Evolutionary conservation across 2,329 filamentous ascomycete genomes (phyloP).

Genomic region (Sporothrix schenckii): DNA sequence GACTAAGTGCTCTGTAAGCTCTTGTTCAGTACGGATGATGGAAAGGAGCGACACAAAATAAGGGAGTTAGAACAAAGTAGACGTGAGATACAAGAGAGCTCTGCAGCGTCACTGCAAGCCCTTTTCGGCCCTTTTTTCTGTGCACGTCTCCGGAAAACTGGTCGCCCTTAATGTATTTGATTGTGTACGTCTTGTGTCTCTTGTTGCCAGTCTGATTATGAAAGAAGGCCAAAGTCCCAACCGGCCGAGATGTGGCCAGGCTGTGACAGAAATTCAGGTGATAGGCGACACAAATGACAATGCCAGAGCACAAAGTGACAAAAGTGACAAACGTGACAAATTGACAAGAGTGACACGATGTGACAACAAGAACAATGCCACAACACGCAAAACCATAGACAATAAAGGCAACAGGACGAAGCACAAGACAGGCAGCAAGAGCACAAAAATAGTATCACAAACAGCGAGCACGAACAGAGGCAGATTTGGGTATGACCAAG

Average conservation of each 20-base stretch:
- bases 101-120: not conserved
- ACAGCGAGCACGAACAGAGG: not conserved
- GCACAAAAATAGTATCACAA: not conserved
- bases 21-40: not conserved
- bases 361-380: not conserved
- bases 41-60: not conserved
- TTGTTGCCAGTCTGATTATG: not conserved
- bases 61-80: not conserved
- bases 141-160: not conserved
- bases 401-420: slow-evolving; percentile 13
- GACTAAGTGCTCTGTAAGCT: not conserved
- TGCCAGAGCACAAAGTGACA: not conserved
- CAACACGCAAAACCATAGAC: not conserved
- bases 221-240: not conserved
- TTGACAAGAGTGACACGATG: not conserved
- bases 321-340: not conserved
- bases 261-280: not conserved
- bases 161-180: not conserved
- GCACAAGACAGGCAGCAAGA: not conserved
- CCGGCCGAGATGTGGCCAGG: slow-evolving; percentile 1
- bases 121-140: slow-evolving; percentile 14
- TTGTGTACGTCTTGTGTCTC: not conserved
- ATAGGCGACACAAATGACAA: not conserved
- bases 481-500: too few relatives aligned
- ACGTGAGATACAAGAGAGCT: not conserved